Evolutionary conservation across 2,329 filamentous ascomycete genomes (phyloP).

Genomic region (Xylaria sp.): DNA sequence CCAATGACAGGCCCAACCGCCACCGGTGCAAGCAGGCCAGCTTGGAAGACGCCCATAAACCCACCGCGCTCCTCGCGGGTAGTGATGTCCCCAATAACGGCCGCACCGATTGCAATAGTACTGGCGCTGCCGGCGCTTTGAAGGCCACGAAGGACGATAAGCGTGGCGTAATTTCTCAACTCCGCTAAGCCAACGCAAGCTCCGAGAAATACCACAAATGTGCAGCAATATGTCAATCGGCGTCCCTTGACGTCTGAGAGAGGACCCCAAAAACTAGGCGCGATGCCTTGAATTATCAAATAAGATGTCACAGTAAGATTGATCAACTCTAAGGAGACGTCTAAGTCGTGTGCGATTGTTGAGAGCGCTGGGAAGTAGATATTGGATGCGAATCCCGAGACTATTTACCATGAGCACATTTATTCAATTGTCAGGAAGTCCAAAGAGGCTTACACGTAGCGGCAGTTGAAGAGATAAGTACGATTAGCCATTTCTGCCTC

Average conservation of each 20-base stretch:
- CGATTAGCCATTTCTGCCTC: too few species aligned
- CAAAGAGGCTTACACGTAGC: too few species aligned
- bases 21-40: constrained; percentile 51
- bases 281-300: constrained; percentile 65
- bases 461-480: too few species aligned
- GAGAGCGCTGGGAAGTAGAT: constrained; percentile 64
- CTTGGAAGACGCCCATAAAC: constrained; percentile 62
- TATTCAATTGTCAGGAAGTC: too few species aligned
- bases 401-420: too few species aligned
- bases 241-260: constrained; percentile 58
- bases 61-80: constrained; percentile 66
- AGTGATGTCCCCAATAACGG: constrained; percentile 68
- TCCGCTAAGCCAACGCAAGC: constrained; percentile 61
- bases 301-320: constrained; percentile 61
- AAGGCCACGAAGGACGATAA: constrained; percentile 62
- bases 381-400: constrained; percentile 56
- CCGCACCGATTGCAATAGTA: constrained; percentile 64
- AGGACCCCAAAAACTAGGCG: constrained; percentile 62
- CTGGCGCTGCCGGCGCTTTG: constrained; percentile 65
- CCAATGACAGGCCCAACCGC: constrained; percentile 62
- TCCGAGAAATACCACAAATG: constrained; percentile 59
- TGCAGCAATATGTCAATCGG: constrained; percentile 59
- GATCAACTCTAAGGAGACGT: constrained; percentile 53
- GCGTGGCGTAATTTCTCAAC: constrained; percentile 56
- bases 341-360: constrained; percentile 56